Percentiles rank a stretch among this genome's conserved stretches.
Evolutionary conservation across 495 filamentous ascomycete genomes (phyloP).

Genomic region (Copromyces sp.): DNA sequence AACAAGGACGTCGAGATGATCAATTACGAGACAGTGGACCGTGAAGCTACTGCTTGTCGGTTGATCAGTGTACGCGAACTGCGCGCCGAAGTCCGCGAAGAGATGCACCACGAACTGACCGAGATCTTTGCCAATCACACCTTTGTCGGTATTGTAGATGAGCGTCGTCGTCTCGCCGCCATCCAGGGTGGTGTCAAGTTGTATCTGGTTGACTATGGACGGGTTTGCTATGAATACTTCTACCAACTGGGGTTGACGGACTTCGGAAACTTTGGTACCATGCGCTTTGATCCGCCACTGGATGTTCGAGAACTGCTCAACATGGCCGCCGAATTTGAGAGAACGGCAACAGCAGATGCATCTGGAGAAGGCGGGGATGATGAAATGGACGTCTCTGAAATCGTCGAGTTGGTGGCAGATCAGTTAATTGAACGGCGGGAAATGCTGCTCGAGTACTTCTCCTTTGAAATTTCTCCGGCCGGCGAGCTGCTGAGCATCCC

Average conservation of each 20-base stretch:
- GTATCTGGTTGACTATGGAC: conserved; percentile 89
- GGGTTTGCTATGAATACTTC: conserved; percentile 82
- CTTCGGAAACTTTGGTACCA: conserved; percentile 88
- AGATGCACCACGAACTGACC: conserved; percentile 82
- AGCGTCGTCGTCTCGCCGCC: conserved; percentile 73
- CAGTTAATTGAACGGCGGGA: conserved; percentile 63
- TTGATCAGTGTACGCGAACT: conserved; percentile 73
- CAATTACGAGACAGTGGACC: conserved; percentile 57
- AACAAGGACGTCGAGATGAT: conserved; percentile 24
- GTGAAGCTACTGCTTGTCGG: conserved; percentile 55
- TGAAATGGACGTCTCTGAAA: conserved; percentile 54
- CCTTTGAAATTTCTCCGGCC: conserved; percentile 64
- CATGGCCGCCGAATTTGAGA: conserved; percentile 65
- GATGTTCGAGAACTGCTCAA: conserved; percentile 57
- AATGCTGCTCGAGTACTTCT: conserved; percentile 92
- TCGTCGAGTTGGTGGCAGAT: conserved; percentile 49
- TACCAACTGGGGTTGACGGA: conserved; percentile 95
- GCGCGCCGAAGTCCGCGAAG: conserved; percentile 66
- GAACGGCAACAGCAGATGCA: conserved; percentile 11
- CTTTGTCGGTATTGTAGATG: conserved; percentile 90
- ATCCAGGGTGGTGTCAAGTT: conserved; percentile 91
- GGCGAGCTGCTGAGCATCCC: conserved; percentile 75
- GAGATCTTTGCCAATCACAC: conserved; percentile 84
- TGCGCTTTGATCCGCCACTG: conserved; percentile 69
- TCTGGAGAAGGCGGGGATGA: conserved; percentile 29